These are phyloP conservation scores for Acarospora socialis DNA, from an alignment of 2,329 filamentous ascomycete species.

Conservation along the genomic window DNA sequence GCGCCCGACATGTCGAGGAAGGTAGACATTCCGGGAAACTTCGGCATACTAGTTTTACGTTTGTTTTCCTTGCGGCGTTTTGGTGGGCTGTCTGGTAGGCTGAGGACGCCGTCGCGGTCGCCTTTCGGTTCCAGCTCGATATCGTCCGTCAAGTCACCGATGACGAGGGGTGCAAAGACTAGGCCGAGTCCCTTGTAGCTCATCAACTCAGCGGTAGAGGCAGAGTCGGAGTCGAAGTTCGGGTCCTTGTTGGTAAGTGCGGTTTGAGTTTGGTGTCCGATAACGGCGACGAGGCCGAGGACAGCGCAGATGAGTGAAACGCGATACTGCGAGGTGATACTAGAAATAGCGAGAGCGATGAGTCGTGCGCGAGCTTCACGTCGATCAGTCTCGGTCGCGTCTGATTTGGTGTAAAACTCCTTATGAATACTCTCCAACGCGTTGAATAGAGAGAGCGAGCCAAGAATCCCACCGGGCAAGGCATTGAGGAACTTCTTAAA, in stretches of 20 bases:
- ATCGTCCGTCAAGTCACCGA: slow-evolving; percentile 34
- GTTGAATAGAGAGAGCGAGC: slow-evolving; percentile 47
- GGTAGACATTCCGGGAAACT: too few species aligned
- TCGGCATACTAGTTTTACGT: neutral
- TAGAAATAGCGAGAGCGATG: slow-evolving; percentile 48
- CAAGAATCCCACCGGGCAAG: slow-evolving; percentile 51
- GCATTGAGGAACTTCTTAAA: slow-evolving; percentile 53
- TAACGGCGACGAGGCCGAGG: slow-evolving; percentile 48
- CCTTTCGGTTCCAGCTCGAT: slow-evolving; percentile 5
- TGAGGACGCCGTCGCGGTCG: slow-evolving; percentile 1
- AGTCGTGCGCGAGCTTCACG: slow-evolving; percentile 50
- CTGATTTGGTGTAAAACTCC: slow-evolving; percentile 34
- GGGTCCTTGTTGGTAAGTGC: slow-evolving; percentile 23
- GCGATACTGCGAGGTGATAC: slow-evolving; percentile 44
- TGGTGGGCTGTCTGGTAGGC: slow-evolving; percentile 1
- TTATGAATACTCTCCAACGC: slow-evolving; percentile 46
- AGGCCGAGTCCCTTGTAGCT: slow-evolving; percentile 49
- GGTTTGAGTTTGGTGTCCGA: slow-evolving; percentile 44
- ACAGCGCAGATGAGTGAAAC: slow-evolving; percentile 53
- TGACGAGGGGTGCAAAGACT: slow-evolving; percentile 49
- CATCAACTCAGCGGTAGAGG: slow-evolving; percentile 41
- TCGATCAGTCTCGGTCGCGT: slow-evolving; percentile 41
- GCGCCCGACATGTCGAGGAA: slow-evolving; percentile 6
- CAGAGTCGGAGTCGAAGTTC: slow-evolving; percentile 22
- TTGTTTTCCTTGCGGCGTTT: slow-evolving; percentile 7